Percentiles rank a stretch among this genome's conserved stretches.
Evolutionary conservation across 1,139 yeast species (phyloP).

Genomic region (Hemisphaericaspora lyxosophila): DNA sequence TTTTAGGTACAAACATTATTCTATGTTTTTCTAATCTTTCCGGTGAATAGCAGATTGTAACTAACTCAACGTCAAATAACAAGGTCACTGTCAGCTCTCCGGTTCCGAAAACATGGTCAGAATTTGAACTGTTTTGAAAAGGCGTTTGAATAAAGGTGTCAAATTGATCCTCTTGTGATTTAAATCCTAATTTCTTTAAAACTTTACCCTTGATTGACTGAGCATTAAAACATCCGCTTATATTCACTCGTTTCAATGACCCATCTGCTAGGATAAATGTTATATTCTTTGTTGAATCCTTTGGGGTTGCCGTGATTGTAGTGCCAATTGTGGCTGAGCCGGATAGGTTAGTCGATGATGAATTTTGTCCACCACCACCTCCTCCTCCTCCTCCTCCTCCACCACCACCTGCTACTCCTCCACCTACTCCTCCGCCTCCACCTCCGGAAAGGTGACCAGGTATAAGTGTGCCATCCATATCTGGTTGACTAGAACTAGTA

Average conservation of each 20-base stretch:
- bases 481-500: neutral
- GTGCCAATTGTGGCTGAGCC: neutral
- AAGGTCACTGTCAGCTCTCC: conserved; percentile 35
- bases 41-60: conserved; percentile 75
- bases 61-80: conserved; percentile 76
- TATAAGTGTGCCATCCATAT: neutral
- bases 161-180: conserved; percentile 38
- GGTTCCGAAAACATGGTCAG: conserved; percentile 7
- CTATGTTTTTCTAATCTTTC: conserved; percentile 73
- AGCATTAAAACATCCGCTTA: conserved; percentile 80
- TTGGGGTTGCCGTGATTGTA: conserved; percentile 12
- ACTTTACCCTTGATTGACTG: conserved; percentile 74
- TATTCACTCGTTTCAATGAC: conserved; percentile 66
- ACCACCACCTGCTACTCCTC: neutral
- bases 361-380: conserved; percentile 16
- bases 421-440: neutral
- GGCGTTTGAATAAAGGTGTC: conserved; percentile 41
- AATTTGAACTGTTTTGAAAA: conserved; percentile 10
- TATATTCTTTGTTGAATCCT: conserved; percentile 47
- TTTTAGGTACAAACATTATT: conserved; percentile 65
- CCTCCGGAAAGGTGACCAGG: neutral
- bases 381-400: conserved; percentile 3
- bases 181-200: conserved; percentile 58
- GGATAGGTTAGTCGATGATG: too few relatives aligned
- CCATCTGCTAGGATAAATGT: conserved; percentile 79